These are phyloP conservation scores for Draba incana DNA, from an alignment of 345 rosid species.

Conservation along the genomic window DNA sequence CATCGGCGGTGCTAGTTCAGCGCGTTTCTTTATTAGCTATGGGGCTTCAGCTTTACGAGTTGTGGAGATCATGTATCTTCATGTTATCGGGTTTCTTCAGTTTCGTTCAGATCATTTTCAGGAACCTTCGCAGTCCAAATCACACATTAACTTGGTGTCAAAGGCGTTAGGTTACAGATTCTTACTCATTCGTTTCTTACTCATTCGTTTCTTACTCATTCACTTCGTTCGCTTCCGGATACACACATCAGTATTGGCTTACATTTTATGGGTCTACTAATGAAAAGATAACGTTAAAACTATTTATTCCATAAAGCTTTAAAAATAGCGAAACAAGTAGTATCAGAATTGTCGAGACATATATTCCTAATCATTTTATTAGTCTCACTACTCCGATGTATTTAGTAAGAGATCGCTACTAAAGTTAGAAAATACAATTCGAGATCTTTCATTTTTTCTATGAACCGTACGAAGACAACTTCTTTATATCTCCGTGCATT, in stretches of 20 bases:
- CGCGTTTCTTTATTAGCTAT: no score
- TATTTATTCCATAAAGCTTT: background rate
- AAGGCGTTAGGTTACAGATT: no score
- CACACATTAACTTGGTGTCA: no score
- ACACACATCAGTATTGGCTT: background rate
- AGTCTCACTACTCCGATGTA: slow-evolving; percentile 14
- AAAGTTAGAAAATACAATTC: slow-evolving; percentile 25
- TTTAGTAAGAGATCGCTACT: background rate
- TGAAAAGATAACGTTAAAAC: background rate
- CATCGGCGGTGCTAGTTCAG: no score
- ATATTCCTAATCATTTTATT: slow-evolving; percentile 26
- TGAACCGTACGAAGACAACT: slow-evolving; percentile 8
- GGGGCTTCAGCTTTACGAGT: no score
- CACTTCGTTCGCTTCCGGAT: no score
- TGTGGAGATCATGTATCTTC: no score
- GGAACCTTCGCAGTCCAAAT: no score
- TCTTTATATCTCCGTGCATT: slow-evolving; percentile 14
- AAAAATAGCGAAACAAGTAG: background rate
- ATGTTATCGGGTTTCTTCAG: no score
- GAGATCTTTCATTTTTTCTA: slow-evolving; percentile 9
- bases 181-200: no score
- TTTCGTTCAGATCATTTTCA: no score
- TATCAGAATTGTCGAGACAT: background rate
- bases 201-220: no score
- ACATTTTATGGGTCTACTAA: background rate